These are phyloP conservation scores for Dichotomopilus funicola DNA, from an alignment of 2,329 filamentous ascomycete genomes.

Conservation along the genomic window DNA sequence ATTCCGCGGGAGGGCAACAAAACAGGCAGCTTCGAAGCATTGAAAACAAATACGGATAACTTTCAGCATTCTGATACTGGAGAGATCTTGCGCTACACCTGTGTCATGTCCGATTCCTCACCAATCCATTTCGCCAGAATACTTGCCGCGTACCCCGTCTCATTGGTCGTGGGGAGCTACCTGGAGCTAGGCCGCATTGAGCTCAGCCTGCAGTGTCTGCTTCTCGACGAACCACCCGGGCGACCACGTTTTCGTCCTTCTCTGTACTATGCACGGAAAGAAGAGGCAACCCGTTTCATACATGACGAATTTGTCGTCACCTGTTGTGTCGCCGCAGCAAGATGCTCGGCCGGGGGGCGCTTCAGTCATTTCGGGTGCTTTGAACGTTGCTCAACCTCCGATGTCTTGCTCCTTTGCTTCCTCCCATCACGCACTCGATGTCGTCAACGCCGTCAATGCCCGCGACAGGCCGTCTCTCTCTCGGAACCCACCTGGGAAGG, in stretches of 20 bases:
- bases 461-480: background rate
- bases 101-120: background rate
- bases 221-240: slow-evolving; percentile 6
- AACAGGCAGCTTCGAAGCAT: background rate
- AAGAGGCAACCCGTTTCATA: slow-evolving; percentile 15
- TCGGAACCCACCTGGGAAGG: no score
- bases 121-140: slow-evolving; percentile 7
- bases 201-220: slow-evolving; percentile 20
- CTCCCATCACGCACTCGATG: background rate
- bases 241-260: slow-evolving; percentile 15
- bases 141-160: slow-evolving; percentile 11
- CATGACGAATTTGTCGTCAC: slow-evolving; percentile 6
- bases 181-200: slow-evolving; percentile 19
- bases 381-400: background rate
- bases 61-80: no score
- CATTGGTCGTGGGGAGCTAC: slow-evolving; percentile 18
- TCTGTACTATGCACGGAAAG: slow-evolving; percentile 5
- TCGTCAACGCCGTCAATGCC: background rate
- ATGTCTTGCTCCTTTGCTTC: no score
- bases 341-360: background rate
- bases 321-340: background rate
- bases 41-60: background rate
- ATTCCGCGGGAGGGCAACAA: no score
- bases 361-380: background rate
- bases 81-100: slow-evolving; percentile 17